Evolutionary conservation across 371 early-diverging fungal genomes (phyloP).

Genomic region (Nematocida homosporus): DNA sequence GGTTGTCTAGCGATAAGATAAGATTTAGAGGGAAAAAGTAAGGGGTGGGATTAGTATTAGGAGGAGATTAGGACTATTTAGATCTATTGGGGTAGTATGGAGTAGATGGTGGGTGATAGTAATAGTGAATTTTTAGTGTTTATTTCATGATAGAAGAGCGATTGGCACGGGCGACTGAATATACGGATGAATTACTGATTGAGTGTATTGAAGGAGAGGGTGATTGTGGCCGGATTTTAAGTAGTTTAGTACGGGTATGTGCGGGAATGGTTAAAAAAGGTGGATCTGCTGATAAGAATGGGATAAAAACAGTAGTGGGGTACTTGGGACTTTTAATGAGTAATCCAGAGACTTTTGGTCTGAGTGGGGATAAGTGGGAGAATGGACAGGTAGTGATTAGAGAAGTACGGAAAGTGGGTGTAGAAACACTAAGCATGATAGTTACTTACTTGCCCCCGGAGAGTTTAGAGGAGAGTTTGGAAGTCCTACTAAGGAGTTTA

Average conservation of each 20-base stretch:
- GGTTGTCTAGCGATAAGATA: neutral
- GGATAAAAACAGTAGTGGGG: neutral
- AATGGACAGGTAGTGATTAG: neutral
- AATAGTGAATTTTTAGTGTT: constrained; percentile 17
- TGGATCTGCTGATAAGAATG: neutral
- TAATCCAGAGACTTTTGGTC: constrained; percentile 1
- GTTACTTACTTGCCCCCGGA: neutral
- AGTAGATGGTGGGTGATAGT: neutral
- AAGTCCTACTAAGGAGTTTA: constrained; percentile 4
- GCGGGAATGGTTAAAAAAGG: neutral
- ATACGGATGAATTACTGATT: constrained; percentile 26
- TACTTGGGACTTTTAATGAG: constrained; percentile 15
- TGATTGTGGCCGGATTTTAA: neutral
- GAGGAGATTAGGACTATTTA: too few species aligned
- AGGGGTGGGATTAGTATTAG: too few species aligned
- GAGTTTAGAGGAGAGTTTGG: constrained; percentile 15
- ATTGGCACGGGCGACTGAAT: constrained; percentile 3
- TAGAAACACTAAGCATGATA: neutral
- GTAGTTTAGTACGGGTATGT: neutral
- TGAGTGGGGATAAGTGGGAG: neutral
- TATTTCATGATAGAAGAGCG: constrained; percentile 39
- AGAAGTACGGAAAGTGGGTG: neutral
- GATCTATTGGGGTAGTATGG: too few species aligned
- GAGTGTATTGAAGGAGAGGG: constrained; percentile 14
- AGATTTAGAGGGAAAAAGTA: too few species aligned